A percentile compares a stretch with the other conserved stretches of the same genome.
Evolutionary conservation across 176 grass and related monocot genomes (phyloP).

Genomic region (Microstegium vimineum): DNA sequence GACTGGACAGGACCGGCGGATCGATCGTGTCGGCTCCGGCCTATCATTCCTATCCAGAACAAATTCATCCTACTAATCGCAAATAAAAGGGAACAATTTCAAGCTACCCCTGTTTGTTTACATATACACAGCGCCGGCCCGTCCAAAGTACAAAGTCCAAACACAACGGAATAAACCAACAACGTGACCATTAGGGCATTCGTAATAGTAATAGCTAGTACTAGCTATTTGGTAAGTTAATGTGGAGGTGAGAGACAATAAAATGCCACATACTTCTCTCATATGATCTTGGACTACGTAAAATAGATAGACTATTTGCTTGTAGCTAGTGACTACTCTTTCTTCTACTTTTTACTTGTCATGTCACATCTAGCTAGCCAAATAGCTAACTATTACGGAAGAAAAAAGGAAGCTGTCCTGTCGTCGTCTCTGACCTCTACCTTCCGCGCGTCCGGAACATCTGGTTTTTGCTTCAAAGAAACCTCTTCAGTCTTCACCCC

Average conservation of each 20-base stretch:
- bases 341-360: no score
- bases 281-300: no score
- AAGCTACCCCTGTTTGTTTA: not conserved
- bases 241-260: no score
- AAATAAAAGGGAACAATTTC: no score
- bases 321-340: no score
- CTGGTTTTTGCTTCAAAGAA: slow-evolving; percentile 13
- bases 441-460: not conserved
- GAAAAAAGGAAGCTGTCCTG: not conserved
- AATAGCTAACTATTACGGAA: no score
- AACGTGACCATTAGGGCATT: not conserved
- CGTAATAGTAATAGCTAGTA: no score
- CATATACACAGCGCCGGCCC: not conserved
- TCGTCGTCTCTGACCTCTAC: not conserved
- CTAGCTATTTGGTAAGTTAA: no score
- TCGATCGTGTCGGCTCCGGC: not conserved
- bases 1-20: not conserved
- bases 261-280: no score
- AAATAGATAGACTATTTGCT: no score
- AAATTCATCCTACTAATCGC: not conserved
- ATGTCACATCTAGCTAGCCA: no score
- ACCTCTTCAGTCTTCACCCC: not conserved
- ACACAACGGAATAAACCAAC: not conserved
- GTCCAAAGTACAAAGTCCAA: slow-evolving; percentile 3
- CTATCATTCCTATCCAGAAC: slow-evolving; percentile 3